Conservation (phyloP, 2,329 filamentous ascomycete species). For the Penicillium sclerotiorum region DNA sequence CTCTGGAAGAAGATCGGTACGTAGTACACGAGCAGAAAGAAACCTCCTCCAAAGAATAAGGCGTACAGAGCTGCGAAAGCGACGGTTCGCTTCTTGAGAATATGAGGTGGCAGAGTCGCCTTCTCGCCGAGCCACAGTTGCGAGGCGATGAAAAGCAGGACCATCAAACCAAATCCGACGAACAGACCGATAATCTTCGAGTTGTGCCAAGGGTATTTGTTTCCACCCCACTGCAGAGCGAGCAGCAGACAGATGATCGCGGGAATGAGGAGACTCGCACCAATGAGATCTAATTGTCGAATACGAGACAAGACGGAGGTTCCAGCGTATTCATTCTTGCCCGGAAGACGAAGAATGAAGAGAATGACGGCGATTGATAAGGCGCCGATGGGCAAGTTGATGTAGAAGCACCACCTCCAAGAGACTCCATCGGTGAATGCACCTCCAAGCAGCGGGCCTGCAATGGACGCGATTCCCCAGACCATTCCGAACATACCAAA, state of each 20-base stretch:
- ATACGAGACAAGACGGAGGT: slow-evolving; percentile 25
- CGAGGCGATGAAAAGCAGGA: slow-evolving; percentile 48
- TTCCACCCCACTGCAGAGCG: slow-evolving; percentile 31
- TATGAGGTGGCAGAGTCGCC: slow-evolving; percentile 54
- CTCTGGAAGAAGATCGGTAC: slow-evolving; percentile 38
- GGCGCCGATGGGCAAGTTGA: slow-evolving; percentile 48
- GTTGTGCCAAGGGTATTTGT: slow-evolving; percentile 28
- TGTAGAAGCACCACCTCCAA: slow-evolving; percentile 48
- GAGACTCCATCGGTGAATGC: slow-evolving; percentile 47
- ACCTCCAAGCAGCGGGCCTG: slow-evolving; percentile 47
- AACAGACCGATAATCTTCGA: slow-evolving; percentile 27
- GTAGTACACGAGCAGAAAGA: slow-evolving; percentile 23
- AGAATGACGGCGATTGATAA: slow-evolving; percentile 50
- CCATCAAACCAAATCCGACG: slow-evolving; percentile 29
- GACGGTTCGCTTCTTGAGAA: slow-evolving; percentile 52
- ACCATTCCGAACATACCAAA: slow-evolving; percentile 55
- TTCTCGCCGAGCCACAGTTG: slow-evolving; percentile 52
- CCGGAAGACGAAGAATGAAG: slow-evolving; percentile 51
- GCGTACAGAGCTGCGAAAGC: slow-evolving; percentile 34
- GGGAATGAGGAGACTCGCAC: slow-evolving; percentile 36
- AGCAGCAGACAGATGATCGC: slow-evolving; percentile 28
- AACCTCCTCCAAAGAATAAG: slow-evolving; percentile 12
- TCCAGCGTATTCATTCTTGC: slow-evolving; percentile 8
- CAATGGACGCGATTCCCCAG: slow-evolving; percentile 57
- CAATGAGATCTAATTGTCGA: slow-evolving; percentile 43